A percentile compares a stretch with the other conserved stretches of the same genome.
Evolutionary conservation across 2,329 filamentous ascomycete species (phyloP).

Genomic region (Fonsecaea nubica): DNA sequence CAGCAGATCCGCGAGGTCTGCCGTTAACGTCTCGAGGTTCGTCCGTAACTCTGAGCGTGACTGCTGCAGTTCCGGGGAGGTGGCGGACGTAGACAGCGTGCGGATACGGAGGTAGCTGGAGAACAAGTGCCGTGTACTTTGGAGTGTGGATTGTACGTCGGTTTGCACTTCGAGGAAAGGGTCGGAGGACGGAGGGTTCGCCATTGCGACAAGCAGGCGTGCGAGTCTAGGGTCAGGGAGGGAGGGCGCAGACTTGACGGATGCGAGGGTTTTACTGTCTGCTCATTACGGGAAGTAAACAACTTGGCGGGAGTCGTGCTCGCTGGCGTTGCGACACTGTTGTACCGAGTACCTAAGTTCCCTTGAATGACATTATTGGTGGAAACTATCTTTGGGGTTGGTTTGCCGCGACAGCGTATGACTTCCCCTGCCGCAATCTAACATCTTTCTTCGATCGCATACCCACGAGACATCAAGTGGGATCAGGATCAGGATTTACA

Average conservation of each 20-base stretch:
- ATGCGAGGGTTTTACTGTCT: not conserved
- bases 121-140: constrained; percentile 83
- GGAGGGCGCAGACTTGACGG: not conserved
- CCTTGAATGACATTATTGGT: not conserved
- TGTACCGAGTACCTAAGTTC: not conserved
- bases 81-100: constrained; percentile 73
- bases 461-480: not conserved
- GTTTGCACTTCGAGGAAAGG: constrained; percentile 58
- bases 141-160: constrained; percentile 84
- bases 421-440: too few species aligned
- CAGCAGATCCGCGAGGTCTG: constrained; percentile 87
- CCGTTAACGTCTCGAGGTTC: constrained; percentile 74
- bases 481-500: not conserved
- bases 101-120: constrained; percentile 95
- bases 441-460: not conserved
- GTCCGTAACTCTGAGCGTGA: constrained; percentile 77
- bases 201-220: constrained; percentile 19
- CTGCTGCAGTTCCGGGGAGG: constrained; percentile 73
- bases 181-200: constrained; percentile 43
- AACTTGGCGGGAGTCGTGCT: not conserved
- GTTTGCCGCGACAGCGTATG: too few species aligned
- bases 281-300: not conserved
- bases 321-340: not conserved
- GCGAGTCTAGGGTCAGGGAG: not conserved
- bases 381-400: not conserved